phyloP scores from a whole-genome alignment of 106 monocot species.

The Dendrobium chrysotoxum region DNA sequence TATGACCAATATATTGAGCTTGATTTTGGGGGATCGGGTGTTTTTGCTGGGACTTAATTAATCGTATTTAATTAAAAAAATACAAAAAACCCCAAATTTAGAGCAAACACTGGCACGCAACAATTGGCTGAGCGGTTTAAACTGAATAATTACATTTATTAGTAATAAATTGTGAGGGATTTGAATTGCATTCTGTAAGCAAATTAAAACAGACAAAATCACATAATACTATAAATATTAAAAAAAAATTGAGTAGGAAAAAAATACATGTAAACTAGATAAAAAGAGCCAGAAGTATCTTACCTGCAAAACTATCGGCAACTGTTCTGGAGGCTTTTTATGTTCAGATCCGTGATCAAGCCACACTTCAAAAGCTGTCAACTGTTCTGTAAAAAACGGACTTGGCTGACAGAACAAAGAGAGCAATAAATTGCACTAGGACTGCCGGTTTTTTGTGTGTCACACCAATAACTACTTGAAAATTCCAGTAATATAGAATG shows the following conservation, averaged over 20 bases:
- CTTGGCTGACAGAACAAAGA: slow-evolving; percentile 55
- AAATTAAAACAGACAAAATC: background rate
- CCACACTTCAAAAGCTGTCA: slow-evolving; percentile 97
- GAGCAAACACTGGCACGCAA: too few species aligned
- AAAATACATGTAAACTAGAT: background rate
- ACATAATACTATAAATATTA: background rate
- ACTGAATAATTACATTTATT: background rate
- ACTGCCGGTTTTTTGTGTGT: background rate
- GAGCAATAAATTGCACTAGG: background rate
- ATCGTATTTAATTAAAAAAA: too few species aligned
- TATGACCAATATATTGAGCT: too few species aligned
- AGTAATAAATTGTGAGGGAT: background rate
- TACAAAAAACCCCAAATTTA: too few species aligned
- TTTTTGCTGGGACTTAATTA: too few species aligned
- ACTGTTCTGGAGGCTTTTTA: slow-evolving; percentile 92
- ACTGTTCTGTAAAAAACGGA: slow-evolving; percentile 89
- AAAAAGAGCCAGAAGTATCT: slow-evolving; percentile 5
- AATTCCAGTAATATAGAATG: background rate
- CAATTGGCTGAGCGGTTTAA: too few species aligned
- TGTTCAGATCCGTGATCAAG: slow-evolving; percentile 93
- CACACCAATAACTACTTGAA: background rate
- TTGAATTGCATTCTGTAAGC: background rate
- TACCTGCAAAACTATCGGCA: slow-evolving; percentile 97
- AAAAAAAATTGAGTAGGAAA: background rate
- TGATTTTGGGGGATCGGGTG: too few species aligned